Evolutionary conservation across 371 early-diverging fungal species (phyloP).

Genomic region (Syncephalastrum monosporum): DNA sequence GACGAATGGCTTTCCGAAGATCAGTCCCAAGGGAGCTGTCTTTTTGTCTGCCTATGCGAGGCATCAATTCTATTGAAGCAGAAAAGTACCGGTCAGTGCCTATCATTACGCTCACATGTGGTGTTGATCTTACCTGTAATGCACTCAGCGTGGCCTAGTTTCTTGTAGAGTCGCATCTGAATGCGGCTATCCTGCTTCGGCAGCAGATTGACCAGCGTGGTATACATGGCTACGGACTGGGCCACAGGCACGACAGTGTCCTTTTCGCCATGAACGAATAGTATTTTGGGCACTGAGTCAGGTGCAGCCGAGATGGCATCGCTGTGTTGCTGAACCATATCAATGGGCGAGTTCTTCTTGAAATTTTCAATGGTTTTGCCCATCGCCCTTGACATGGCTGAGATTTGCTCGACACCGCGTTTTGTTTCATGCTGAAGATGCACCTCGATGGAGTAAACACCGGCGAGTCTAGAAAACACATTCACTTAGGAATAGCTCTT

Average conservation of each 20-base stretch:
- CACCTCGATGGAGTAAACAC: conserved; percentile 65
- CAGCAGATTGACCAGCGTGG: conserved; percentile 33
- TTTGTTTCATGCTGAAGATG: conserved; percentile 64
- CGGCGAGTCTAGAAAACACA: conserved; percentile 35
- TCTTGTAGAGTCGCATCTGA: conserved; percentile 38
- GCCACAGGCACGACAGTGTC: conserved; percentile 40
- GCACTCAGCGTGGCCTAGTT: conserved; percentile 42
- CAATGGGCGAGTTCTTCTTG: conserved; percentile 35
- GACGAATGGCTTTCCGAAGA: too few relatives aligned
- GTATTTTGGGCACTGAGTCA: conserved; percentile 36
- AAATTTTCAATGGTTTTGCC: conserved; percentile 38
- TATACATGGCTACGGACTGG: conserved; percentile 45
- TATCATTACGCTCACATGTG: too few relatives aligned
- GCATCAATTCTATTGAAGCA: too few relatives aligned
- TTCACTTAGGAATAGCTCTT: neutral
- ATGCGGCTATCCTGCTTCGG: conserved; percentile 35
- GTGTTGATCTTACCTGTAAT: conserved; percentile 29
- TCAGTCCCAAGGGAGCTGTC: too few relatives aligned
- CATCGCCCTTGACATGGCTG: conserved; percentile 74
- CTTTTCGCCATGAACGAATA: conserved; percentile 49
- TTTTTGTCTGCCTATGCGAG: too few relatives aligned
- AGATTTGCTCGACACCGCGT: conserved; percentile 72
- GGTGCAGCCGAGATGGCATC: conserved; percentile 30
- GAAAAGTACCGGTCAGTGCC: too few relatives aligned
- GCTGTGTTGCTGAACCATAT: conserved; percentile 24